Base-by-base conservation (phyloP, 2,329 filamentous ascomycete genomes). In the Pseudogymnoascus sp. region DNA sequence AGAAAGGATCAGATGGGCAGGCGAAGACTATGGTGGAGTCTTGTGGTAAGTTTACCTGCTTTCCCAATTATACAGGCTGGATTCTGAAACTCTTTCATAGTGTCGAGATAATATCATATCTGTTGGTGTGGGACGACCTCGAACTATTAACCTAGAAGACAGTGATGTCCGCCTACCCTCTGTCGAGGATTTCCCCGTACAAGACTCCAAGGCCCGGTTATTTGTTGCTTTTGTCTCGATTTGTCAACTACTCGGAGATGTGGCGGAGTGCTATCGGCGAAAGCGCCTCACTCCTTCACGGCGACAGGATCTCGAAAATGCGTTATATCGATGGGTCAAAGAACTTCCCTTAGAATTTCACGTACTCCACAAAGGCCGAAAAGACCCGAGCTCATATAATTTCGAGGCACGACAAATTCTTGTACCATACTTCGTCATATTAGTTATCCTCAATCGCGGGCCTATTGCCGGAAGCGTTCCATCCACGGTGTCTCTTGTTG, bases 11-110 rank as follows among this genome's bases (percentile, higher is more conserved):
- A 73, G 18, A 67, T 71, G 5, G 63, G 77, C 10, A 70, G 76
- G 59, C 73, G 73, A 60, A 70, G 76, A 56, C 69, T 78, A 7
- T 78, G 76, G 76, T 78, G 77, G 77, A 76, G 75, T 16, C 66
- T 78, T 16, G 75, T 75, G 44, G 75, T 76, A 61, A 70, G 75
- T 66, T 14, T 23, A 12, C 5, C 18, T 60, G 5, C 10, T 18
- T 35, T 23, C n/a, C 31, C 21, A 40, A 60, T 18, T 37, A 5
- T 37, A 37, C 35, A 12, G 33, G 37, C 18, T 62, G 12, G 5
- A 16, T 10, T 14, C 6, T 56, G 37, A 64, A 18, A 16, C 42
- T 64, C 35, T 47, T 59, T 31, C 0, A 44, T 23, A 74, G 73
- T 70, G 72, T 7, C 67, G 74, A 66, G 77, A 78, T 64, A 74